Base-by-base conservation (phyloP, 2,329 filamentous ascomycete genomes). In the Apiospora malaysiana region DNA sequence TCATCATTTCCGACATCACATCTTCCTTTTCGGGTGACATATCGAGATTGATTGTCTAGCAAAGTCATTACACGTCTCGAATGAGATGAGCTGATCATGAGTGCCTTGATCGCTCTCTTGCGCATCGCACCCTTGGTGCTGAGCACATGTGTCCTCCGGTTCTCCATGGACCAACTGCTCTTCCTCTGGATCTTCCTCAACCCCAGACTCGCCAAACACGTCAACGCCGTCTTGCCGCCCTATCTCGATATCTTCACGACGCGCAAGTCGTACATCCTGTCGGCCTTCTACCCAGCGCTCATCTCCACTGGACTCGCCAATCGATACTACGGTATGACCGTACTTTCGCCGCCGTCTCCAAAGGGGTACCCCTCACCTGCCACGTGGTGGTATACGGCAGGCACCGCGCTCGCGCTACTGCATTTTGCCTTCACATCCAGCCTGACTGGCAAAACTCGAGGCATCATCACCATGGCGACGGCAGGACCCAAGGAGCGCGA, bases 191-290 rank as follows among this genome's bases (percentile, higher is more conserved):
- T 59, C 27, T 37, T 59, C 27, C 51, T 59, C 51, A 37, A 59
- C 9, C 27, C 51, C 16, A 37, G 51, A 21, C 51, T 59, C 51
- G 51, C 51, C 51, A 37, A 21, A 10, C 51, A 59, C 18, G 9
- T 3, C 27, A 21, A 59, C 18, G 3, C 27, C 7, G 51, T 59
- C 27, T 37, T 59, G 51, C 51, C 51, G 27, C 7, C 51, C 4
- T 59, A 59, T 21, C 16, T 59, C 4, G 51, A 59, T 8, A n/a
- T 56, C 49, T 56, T 56, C 25, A 56, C 16, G 49, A 56, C 25
- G 49, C 49, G 49, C 49, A 56, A 56, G 49, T 32, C 49, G 49
- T 56, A 56, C 51, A n/a, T 59, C 27, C 9, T 59, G 18, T 59
- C 51, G 27, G 51, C 14, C 51, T 59, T 59, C 18, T 59, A 59